A percentile compares a stretch with the other conserved stretches of the same genome.
Conservation (phyloP, 768 basidiomycete species). For the Suillus decipiens region DNA sequence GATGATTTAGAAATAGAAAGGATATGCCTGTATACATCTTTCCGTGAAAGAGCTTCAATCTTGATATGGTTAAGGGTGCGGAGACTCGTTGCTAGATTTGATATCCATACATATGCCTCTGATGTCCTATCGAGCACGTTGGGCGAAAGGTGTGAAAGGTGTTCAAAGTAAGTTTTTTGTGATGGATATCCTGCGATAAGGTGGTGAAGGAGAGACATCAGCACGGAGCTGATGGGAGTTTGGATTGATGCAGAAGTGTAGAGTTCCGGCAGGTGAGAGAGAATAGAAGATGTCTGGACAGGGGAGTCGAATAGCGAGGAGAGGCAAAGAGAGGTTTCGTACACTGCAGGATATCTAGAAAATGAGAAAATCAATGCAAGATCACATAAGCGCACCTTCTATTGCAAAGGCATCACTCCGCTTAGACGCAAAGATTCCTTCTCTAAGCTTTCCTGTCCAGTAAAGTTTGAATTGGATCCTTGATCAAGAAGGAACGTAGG, state of each 20-base stretch:
- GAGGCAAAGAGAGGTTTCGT: conserved; percentile 72
- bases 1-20: conserved; percentile 15
- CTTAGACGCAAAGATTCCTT: conserved; percentile 64
- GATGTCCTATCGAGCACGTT: conserved; percentile 40
- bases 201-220: conserved; percentile 60
- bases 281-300: conserved; percentile 60
- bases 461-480: conserved; percentile 6
- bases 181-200: conserved; percentile 64
- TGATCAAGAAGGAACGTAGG: background rate
- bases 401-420: conserved; percentile 62
- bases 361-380: background rate
- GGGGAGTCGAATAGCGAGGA: conserved; percentile 63
- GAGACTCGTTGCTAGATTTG: conserved; percentile 49
- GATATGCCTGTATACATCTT: conserved; percentile 26
- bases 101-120: conserved; percentile 51
- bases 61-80: conserved; percentile 55
- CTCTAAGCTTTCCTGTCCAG: conserved; percentile 68
- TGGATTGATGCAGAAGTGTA: conserved; percentile 35
- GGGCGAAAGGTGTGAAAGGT: conserved; percentile 23
- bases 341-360: conserved; percentile 44
- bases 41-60: conserved; percentile 47
- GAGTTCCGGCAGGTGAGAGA: conserved; percentile 55
- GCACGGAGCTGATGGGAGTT: conserved; percentile 25
- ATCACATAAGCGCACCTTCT: conserved; percentile 53
- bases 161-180: conserved; percentile 49